Conservation (phyloP, 805 yeast genomes). For the Candida silvicultrix region DNA sequence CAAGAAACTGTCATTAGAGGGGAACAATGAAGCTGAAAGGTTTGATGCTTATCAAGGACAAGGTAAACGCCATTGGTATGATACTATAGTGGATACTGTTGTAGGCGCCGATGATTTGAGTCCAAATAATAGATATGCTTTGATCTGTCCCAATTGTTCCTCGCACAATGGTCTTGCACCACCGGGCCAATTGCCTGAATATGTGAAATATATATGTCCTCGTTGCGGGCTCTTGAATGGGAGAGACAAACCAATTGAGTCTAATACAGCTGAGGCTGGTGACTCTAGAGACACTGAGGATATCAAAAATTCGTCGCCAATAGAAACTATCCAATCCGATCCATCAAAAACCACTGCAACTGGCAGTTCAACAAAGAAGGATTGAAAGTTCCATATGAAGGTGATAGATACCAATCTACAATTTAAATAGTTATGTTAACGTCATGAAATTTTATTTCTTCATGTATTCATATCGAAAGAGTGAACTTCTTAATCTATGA, state of each 20-base stretch:
- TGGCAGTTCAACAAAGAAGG: background rate
- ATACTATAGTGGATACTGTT: constrained; percentile 33
- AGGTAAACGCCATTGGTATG: constrained; percentile 27
- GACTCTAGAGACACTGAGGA: background rate
- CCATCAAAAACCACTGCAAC: no score
- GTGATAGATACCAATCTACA: background rate
- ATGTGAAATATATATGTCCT: constrained; percentile 58
- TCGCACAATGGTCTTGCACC: constrained; percentile 81
- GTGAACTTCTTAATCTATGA: constrained; percentile 9
- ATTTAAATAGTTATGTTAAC: background rate
- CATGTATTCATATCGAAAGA: background rate
- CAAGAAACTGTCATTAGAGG: constrained; percentile 25
- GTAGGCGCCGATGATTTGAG: constrained; percentile 62
- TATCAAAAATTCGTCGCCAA: background rate
- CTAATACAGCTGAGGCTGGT: background rate
- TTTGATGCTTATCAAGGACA: constrained; percentile 6
- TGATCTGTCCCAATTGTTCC: constrained; percentile 61
- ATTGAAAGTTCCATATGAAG: background rate
- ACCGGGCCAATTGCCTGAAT: constrained; percentile 48
- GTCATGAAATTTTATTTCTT: background rate
- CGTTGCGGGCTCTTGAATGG: constrained; percentile 45
- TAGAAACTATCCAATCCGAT: background rate
- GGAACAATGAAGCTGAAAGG: constrained; percentile 3
- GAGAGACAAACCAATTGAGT: background rate
- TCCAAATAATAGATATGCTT: constrained; percentile 57